Evolutionary conservation across 2,329 filamentous ascomycete genomes (phyloP).

Genomic region (Sordariomycetes sp.): DNA sequence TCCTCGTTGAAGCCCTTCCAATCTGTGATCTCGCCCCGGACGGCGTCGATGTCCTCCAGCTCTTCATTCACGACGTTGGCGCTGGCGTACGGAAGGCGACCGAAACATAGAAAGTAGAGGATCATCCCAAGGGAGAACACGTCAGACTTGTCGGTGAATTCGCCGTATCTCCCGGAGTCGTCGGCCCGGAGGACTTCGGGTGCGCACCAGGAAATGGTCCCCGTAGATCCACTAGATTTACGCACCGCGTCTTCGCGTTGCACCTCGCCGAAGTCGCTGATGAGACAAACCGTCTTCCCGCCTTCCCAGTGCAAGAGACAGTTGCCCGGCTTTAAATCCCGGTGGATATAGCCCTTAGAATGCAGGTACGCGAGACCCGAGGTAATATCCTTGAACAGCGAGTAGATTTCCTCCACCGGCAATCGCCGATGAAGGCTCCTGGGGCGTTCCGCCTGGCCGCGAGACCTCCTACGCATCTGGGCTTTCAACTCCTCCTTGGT

Average conservation of each 20-base stretch:
- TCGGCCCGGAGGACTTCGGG: slow-evolving; percentile 77
- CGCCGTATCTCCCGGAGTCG: slow-evolving; percentile 63
- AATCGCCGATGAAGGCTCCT: slow-evolving; percentile 36
- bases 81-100: slow-evolving; percentile 70
- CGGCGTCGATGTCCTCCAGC: slow-evolving; percentile 75
- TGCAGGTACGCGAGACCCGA: slow-evolving; percentile 87
- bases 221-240: slow-evolving; percentile 87
- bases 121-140: slow-evolving; percentile 99
- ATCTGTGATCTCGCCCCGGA: slow-evolving; percentile 73
- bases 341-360: slow-evolving; percentile 84
- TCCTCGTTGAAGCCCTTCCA: slow-evolving; percentile 85
- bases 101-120: slow-evolving; percentile 95
- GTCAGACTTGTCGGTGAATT: slow-evolving; percentile 95
- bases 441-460: slow-evolving; percentile 58
- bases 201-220: slow-evolving; percentile 95
- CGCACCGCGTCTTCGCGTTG: slow-evolving; percentile 72
- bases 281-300: slow-evolving; percentile 64
- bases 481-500: slow-evolving; percentile 85
- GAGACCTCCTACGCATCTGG: slow-evolving; percentile 71
- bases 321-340: slow-evolving; percentile 92
- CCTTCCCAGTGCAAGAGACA: slow-evolving; percentile 77
- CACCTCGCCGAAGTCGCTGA: slow-evolving; percentile 97
- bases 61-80: slow-evolving; percentile 84
- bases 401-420: slow-evolving; percentile 87
- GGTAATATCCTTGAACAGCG: slow-evolving; percentile 91